Evolutionary conservation across 1,284 basidiomycete genomes (phyloP).

Genomic region (Leccinum pachyderme): DNA sequence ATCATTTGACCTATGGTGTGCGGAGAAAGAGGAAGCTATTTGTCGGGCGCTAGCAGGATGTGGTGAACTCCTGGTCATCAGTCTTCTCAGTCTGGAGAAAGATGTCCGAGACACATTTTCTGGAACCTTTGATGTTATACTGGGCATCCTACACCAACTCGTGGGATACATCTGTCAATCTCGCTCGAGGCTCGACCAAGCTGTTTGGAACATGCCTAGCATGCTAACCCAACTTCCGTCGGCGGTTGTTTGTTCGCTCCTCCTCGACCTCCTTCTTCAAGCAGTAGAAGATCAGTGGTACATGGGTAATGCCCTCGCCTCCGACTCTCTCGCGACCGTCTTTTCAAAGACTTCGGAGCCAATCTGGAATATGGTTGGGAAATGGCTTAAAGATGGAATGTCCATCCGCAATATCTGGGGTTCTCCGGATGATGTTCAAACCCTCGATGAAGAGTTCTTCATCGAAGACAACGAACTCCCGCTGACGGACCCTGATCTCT

Average conservation of each 20-base stretch:
- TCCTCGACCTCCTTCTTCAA: constrained; percentile 64
- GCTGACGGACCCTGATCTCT: constrained; percentile 75
- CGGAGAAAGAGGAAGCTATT: constrained; percentile 64
- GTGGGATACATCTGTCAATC: constrained; percentile 29
- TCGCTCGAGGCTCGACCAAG: constrained; percentile 26
- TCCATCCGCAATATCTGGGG: constrained; percentile 45
- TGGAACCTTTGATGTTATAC: constrained; percentile 52
- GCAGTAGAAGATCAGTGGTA: constrained; percentile 54
- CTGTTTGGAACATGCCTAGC: constrained; percentile 43
- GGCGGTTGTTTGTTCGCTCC: constrained; percentile 46
- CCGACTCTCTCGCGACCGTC: constrained; percentile 55
- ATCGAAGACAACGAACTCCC: constrained; percentile 67
- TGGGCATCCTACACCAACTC: constrained; percentile 43
- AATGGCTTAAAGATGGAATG: constrained; percentile 78
- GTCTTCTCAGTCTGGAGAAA: constrained; percentile 64
- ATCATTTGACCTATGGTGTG: constrained; percentile 67
- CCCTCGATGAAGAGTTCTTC: constrained; percentile 77
- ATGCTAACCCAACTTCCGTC: constrained; percentile 47
- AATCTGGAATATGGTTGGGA: constrained; percentile 68
- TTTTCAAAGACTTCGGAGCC: constrained; percentile 68
- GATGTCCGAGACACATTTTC: constrained; percentile 57
- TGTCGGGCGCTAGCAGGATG: constrained; percentile 50
- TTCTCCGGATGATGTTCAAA: constrained; percentile 19
- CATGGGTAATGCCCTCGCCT: constrained; percentile 52
- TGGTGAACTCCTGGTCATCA: constrained; percentile 50